These are phyloP conservation scores for Solanum hybrid DNA, from an alignment of 305 asterid species.

Conservation along the genomic window DNA sequence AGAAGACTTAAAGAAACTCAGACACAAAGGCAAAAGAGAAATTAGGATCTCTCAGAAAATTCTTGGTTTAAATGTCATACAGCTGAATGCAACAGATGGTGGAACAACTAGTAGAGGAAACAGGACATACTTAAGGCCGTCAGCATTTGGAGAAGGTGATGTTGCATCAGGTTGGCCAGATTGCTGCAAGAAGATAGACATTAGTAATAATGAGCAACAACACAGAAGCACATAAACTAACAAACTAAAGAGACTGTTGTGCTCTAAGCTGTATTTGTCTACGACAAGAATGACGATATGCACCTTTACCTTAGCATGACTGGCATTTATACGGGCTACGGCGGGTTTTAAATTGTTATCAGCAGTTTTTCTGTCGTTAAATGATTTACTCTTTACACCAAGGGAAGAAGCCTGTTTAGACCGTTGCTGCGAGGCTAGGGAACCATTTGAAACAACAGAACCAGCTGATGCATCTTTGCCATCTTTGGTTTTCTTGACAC, in stretches of 20 bases:
- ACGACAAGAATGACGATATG: not conserved
- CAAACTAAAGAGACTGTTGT: not conserved
- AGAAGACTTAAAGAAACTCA: not conserved
- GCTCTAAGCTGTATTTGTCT: not conserved
- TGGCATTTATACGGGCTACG: constrained; percentile 16
- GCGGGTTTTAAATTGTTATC: constrained; percentile 23
- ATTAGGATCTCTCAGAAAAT: not conserved
- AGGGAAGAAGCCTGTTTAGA: constrained; percentile 22
- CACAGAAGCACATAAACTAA: not conserved
- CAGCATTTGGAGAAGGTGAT: constrained; percentile 45
- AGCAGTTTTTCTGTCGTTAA: constrained; percentile 22
- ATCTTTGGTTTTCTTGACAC: constrained; percentile 34
- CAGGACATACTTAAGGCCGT: constrained; percentile 40
- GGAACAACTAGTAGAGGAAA: not conserved
- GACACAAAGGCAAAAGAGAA: not conserved
- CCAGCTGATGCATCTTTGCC: constrained; percentile 30
- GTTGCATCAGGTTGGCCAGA: constrained; percentile 32
- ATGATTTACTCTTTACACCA: constrained; percentile 37
- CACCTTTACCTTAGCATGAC: constrained; percentile 37
- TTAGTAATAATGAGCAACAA: not conserved
- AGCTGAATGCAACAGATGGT: not conserved
- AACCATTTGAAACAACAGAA: constrained; percentile 43
- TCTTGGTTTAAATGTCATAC: not conserved
- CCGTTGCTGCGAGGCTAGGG: constrained; percentile 28
- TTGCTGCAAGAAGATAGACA: constrained; percentile 25